Conservation (phyloP, 176 grass and related monocot genomes). For the Oryza meyeriana region DNA sequence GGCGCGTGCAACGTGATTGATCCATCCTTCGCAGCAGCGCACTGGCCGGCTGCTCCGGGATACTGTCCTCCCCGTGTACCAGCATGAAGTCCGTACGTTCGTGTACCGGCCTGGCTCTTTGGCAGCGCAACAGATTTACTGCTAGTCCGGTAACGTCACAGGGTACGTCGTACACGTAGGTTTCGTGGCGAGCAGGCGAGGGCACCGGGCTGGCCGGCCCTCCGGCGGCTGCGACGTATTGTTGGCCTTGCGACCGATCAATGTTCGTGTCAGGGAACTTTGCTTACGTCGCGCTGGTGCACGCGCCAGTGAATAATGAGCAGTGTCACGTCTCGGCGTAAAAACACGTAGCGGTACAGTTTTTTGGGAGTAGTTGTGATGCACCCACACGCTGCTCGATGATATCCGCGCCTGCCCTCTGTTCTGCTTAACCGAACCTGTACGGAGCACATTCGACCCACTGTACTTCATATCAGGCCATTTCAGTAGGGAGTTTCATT, state of each 20-base stretch:
- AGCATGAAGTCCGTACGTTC: background rate
- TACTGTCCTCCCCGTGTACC: background rate
- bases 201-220: background rate
- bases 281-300: background rate
- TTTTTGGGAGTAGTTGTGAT: background rate
- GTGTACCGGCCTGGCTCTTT: background rate
- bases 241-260: too few relatives aligned
- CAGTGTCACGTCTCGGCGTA: slow-evolving; percentile 9
- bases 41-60: background rate
- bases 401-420: background rate
- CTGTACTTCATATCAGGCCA: background rate
- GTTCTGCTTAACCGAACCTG: background rate
- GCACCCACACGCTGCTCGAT: slow-evolving; percentile 33
- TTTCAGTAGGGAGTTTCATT: too few relatives aligned
- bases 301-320: background rate
- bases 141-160: background rate
- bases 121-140: background rate
- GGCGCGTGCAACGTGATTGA: background rate
- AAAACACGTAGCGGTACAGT: background rate
- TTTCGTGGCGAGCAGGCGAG: background rate
- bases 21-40: background rate
- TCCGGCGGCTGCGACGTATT: background rate
- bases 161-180: background rate
- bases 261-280: background rate
- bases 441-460: background rate